Conservation (phyloP, 768 basidiomycete genomes). For the Termitomyces sp. region DNA sequence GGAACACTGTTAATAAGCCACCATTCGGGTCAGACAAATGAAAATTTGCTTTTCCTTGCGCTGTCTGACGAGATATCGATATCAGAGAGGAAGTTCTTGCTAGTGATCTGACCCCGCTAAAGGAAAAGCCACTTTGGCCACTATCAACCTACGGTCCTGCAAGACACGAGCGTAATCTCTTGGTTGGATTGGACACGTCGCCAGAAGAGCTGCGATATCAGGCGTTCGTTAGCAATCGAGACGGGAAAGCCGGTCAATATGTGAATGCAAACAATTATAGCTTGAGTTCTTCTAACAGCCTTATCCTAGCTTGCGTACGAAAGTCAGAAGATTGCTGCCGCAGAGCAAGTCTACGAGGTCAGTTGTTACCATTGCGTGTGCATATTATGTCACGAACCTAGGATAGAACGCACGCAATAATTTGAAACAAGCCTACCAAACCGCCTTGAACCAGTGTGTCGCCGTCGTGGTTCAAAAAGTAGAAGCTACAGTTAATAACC, state of each 20-base stretch:
- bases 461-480: conserved; percentile 15
- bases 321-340: conserved; percentile 42
- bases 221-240: conserved; percentile 48
- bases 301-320: conserved; percentile 49
- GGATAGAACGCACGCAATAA: conserved; percentile 44
- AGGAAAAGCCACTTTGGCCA: conserved; percentile 75
- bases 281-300: not conserved
- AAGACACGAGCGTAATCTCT: conserved; percentile 64
- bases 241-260: conserved; percentile 58
- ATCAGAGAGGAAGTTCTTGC: conserved; percentile 54
- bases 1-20: conserved; percentile 17
- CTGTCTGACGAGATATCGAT: not conserved
- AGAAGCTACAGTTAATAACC: conserved; percentile 11
- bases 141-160: conserved; percentile 73
- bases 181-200: conserved; percentile 65
- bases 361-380: not conserved
- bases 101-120: conserved; percentile 51
- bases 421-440: conserved; percentile 41
- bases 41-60: not conserved
- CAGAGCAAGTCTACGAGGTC: conserved; percentile 42
- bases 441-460: conserved; percentile 41
- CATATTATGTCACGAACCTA: not conserved
- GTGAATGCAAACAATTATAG: conserved; percentile 34
- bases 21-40: conserved; percentile 23
- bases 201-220: conserved; percentile 74